Conservation (phyloP, 768 basidiomycete genomes). For the Pleurotus giganteus region DNA sequence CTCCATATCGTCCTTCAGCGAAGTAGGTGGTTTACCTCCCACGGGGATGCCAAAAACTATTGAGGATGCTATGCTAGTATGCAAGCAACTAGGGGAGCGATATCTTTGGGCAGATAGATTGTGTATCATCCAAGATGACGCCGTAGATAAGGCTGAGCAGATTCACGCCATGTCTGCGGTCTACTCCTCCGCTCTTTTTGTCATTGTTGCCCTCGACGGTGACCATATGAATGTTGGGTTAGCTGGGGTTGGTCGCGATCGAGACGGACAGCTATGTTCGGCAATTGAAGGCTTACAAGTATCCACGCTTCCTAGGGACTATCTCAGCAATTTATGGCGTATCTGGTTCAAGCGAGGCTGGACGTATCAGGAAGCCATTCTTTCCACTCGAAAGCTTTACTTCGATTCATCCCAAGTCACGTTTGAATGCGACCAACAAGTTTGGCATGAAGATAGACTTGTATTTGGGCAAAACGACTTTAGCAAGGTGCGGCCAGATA, state of each 20-base stretch:
- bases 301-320: not conserved
- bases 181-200: not conserved
- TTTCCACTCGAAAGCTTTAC: not conserved
- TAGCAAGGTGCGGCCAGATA: not conserved
- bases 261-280: not conserved
- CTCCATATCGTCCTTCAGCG: not conserved
- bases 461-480: not conserved
- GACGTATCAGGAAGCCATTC: slow-evolving; percentile 4
- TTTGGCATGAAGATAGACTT: slow-evolving; percentile 5
- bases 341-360: not conserved
- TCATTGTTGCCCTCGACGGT: not conserved
- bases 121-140: slow-evolving; percentile 6
- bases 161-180: slow-evolving; percentile 1
- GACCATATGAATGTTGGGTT: not conserved
- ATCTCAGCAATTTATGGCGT: not conserved
- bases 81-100: not conserved
- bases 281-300: not conserved
- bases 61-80: slow-evolving; percentile 1
- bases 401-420: not conserved
- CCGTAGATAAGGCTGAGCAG: not conserved
- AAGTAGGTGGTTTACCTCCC: not conserved
- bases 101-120: slow-evolving; percentile 1
- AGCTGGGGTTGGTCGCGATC: not conserved
- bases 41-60: slow-evolving; percentile 1
- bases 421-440: not conserved